A percentile compares a stretch with the other conserved stretches of the same genome.
Conservation (phyloP, 768 basidiomycete genomes). For the Exsudoporus frostii region DNA sequence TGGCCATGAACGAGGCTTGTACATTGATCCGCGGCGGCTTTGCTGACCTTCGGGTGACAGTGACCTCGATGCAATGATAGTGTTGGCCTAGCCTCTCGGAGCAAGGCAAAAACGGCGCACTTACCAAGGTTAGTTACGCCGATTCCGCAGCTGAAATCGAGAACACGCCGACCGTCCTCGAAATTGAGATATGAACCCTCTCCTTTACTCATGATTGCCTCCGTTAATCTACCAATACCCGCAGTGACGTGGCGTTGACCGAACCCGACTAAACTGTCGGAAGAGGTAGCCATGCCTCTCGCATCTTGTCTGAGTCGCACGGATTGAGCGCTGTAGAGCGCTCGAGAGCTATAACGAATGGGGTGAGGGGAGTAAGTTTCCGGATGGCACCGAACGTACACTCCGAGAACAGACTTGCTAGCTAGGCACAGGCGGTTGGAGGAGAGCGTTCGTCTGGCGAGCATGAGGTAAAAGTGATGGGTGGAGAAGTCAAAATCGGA, state of each 20-base stretch:
- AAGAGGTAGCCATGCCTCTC: constrained; percentile 22
- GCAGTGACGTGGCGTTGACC: constrained; percentile 45
- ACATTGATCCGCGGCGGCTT: constrained; percentile 87
- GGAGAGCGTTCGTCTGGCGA: constrained; percentile 10
- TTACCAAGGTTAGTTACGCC: constrained; percentile 82
- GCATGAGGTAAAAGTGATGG: constrained; percentile 5
- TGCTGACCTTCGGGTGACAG: constrained; percentile 82
- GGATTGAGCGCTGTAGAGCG: neutral
- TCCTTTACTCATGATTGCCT: constrained; percentile 63
- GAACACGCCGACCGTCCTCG: constrained; percentile 65
- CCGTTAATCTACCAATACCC: constrained; percentile 40
- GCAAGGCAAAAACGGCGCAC: constrained; percentile 9
- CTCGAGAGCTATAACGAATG: constrained; percentile 1
- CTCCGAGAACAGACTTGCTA: neutral
- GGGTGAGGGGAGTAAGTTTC: neutral
- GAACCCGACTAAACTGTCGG: constrained; percentile 29
- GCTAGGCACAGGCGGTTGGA: neutral
- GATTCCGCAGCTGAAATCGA: constrained; percentile 89
- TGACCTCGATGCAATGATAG: constrained; percentile 51
- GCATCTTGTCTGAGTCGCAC: neutral
- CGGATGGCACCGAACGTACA: constrained; percentile 13
- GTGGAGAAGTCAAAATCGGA: neutral
- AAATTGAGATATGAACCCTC: constrained; percentile 72
- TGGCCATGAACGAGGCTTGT: constrained; percentile 76
- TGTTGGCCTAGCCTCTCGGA: neutral